These are phyloP conservation scores for Filobasidium floriforme DNA, from an alignment of 768 basidiomycete genomes.

Conservation along the genomic window DNA sequence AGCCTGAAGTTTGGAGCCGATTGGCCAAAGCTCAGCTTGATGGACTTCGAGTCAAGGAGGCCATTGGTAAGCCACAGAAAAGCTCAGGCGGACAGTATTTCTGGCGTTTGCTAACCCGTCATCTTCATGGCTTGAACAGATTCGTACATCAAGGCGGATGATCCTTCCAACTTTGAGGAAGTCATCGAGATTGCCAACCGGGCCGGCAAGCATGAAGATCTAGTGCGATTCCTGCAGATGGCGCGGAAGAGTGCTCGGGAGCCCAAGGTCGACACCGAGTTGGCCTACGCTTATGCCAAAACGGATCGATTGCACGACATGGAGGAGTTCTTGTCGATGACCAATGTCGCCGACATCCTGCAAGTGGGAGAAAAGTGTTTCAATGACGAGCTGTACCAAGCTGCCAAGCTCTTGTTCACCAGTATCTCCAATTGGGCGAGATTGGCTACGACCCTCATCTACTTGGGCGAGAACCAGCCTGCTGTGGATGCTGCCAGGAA, in stretches of 20 bases:
- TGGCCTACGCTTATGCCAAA: constrained; percentile 97
- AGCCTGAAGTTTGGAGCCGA: constrained; percentile 92
- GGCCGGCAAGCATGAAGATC: constrained; percentile 82
- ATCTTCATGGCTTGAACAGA: constrained; percentile 49
- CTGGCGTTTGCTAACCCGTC: neutral
- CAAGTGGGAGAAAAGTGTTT: constrained; percentile 99
- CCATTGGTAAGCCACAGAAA: constrained; percentile 61
- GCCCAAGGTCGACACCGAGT: constrained; percentile 94
- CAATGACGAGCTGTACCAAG: constrained; percentile 94
- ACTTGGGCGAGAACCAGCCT: constrained; percentile 93
- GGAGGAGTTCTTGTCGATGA: constrained; percentile 98
- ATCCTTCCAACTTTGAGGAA: constrained; percentile 85
- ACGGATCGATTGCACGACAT: constrained; percentile 84
- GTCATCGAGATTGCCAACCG: constrained; percentile 92
- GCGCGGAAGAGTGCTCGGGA: constrained; percentile 93
- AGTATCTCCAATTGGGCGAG: constrained; percentile 99
- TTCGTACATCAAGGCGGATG: constrained; percentile 95
- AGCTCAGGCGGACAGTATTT: neutral
- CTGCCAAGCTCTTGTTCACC: constrained; percentile 86
- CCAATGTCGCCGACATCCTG: constrained; percentile 93
- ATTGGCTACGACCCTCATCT: constrained; percentile 94
- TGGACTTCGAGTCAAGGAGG: constrained; percentile 93
- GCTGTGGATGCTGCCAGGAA: constrained; percentile 99
- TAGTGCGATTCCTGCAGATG: constrained; percentile 97
- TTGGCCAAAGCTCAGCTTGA: constrained; percentile 98